Base-by-base conservation (phyloP, 1,284 basidiomycete species). In the Puccinia triticina region DNA sequence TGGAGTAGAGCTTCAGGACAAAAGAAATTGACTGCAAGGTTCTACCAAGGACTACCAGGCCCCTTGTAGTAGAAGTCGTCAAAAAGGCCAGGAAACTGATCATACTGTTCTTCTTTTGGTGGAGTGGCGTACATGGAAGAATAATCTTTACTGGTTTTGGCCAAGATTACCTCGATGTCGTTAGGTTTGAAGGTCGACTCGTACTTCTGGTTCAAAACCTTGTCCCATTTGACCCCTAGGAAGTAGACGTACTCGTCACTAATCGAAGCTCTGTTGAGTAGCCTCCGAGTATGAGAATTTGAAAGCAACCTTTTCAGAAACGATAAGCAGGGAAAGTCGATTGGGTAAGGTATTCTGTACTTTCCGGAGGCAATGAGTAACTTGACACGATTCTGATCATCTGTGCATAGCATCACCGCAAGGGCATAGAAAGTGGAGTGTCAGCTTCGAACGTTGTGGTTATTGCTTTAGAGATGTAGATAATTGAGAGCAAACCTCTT, bases 271-370 rank as follows among this genome's bases (percentile, higher is more conserved):
- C 32, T 46, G 55, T 1, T 59, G 5, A 75, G n/a, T 2, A n/a
- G 5, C 34, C 73, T 40, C 14, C 37, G 55, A 11, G 14, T 40
- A 2, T 16, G 55, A 14, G 53, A 37, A 10, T 12, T 55, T 18
- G 73, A 75, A 10, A 75, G 37, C 8, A 75, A 34, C 12, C 73
- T 26, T n/a, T 61, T 75, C 26, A 75, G 18, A 16, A 75, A 61
- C 5, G n/a, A 26, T 29, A 75, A 7, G 21, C 55, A 59, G 26
- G 23, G 73, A 3, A 26, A 40, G 10, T 59, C 53, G 23, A 55
- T 61, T 1, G 37, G 73, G 29, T 57, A 29, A 12, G 50, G 53
- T 14, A 75, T 43, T 16, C n/a, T 21, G 37, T 75, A 75, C n/a
- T 59, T 14, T 14, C 73, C 73, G 3, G 53, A 59, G 26, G 4